These are phyloP conservation scores for Aspergillus nomiae DNA, from an alignment of 2,329 filamentous ascomycete genomes.

Conservation along the genomic window DNA sequence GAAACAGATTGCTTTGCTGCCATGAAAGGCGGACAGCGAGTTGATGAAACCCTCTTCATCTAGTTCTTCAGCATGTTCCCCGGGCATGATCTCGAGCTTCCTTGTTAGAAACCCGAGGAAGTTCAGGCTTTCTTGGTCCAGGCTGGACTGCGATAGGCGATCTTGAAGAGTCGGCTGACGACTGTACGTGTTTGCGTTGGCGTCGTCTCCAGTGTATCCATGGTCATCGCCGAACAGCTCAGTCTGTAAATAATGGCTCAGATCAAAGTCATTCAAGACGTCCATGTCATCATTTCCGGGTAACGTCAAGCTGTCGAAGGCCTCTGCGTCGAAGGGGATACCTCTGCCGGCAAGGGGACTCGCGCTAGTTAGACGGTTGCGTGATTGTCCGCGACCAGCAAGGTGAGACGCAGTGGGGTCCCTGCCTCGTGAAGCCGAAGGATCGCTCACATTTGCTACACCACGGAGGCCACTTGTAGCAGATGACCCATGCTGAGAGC, in stretches of 20 bases:
- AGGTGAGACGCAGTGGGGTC: constrained; percentile 14
- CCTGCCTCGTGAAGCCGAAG: constrained; percentile 19
- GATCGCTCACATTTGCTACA: constrained; percentile 38
- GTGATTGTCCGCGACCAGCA: constrained; percentile 41
- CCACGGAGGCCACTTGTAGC: constrained; percentile 32
- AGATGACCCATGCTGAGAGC: constrained; percentile 51
- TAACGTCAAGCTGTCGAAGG: constrained; percentile 24
- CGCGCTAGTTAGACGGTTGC: constrained; percentile 58
- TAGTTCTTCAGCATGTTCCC: constrained; percentile 11
- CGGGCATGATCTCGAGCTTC: constrained; percentile 42
- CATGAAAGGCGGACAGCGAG: not conserved
- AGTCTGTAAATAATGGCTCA: constrained; percentile 35
- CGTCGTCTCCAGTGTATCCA: constrained; percentile 18
- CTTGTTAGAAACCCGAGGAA: constrained; percentile 63
- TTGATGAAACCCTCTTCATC: not conserved
- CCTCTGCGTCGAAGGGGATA: constrained; percentile 31
- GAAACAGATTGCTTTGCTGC: constrained; percentile 56
- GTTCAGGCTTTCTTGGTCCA: constrained; percentile 63
- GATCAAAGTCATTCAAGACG: constrained; percentile 30
- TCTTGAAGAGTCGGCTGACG: constrained; percentile 13
- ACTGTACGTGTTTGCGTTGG: constrained; percentile 39
- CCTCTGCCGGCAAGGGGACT: constrained; percentile 63
- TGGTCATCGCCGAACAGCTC: constrained; percentile 31
- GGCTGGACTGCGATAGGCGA: constrained; percentile 53
- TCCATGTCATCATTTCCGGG: constrained; percentile 27